These are phyloP conservation scores for Lonicera japonica DNA, from an alignment of 129 eudicot species.

Conservation along the genomic window DNA sequence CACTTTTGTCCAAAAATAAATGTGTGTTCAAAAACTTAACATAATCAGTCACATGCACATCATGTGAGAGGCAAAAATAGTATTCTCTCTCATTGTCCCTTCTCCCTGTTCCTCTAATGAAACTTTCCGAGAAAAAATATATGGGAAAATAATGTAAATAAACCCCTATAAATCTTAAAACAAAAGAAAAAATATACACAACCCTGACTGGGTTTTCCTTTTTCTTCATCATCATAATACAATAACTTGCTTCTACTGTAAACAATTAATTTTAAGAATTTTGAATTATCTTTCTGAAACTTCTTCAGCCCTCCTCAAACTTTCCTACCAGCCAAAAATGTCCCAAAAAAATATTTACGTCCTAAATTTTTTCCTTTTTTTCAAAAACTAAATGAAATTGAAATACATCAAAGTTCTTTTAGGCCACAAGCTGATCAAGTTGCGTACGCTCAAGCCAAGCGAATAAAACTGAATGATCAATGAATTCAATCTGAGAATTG, in stretches of 20 bases:
- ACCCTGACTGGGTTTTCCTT: conserved; percentile 8
- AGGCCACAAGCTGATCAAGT: conserved; percentile 85
- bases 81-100: too few species aligned
- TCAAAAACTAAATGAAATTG: conserved; percentile 24
- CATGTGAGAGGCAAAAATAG: too few species aligned
- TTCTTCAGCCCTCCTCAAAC: conserved; percentile 16
- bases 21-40: too few species aligned
- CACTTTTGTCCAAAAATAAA: too few species aligned
- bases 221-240: conserved; percentile 10
- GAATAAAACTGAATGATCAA: conserved; percentile 75
- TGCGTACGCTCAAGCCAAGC: conserved; percentile 96
- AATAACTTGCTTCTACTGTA: conserved; percentile 14
- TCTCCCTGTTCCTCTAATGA: background rate
- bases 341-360: conserved; percentile 49
- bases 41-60: too few species aligned
- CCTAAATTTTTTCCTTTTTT: conserved; percentile 19
- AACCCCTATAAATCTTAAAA: conserved; percentile 13
- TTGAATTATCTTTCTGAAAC: conserved; percentile 18
- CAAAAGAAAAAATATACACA: conserved; percentile 7
- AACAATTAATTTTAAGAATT: conserved; percentile 42
- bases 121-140: background rate
- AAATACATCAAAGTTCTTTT: conserved; percentile 34
- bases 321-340: conserved; percentile 32
- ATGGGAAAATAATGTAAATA: background rate
- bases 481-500: conserved; percentile 44